These are phyloP conservation scores for Maudiozyma turicensis DNA, from an alignment of 805 yeast genomes.

Conservation along the genomic window DNA sequence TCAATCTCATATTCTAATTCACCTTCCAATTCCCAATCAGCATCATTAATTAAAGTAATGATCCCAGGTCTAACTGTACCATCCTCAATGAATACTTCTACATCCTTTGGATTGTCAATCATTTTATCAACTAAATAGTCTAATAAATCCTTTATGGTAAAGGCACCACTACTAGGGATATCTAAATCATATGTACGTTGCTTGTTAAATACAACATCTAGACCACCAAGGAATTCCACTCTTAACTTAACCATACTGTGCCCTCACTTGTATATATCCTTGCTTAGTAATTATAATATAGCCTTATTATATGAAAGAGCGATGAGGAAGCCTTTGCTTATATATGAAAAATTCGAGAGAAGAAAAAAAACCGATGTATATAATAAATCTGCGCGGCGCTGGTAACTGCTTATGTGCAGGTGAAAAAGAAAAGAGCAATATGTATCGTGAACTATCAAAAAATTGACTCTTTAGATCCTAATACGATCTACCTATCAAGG, in stretches of 20 bases:
- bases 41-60: constrained; percentile 80
- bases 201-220: constrained; percentile 66
- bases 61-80: constrained; percentile 86
- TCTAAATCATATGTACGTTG: constrained; percentile 43
- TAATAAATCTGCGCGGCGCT: too few relatives aligned
- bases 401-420: too few relatives aligned
- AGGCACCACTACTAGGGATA: constrained; percentile 34
- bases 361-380: not conserved
- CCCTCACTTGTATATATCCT: not conserved
- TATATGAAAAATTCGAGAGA: not conserved
- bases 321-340: not conserved
- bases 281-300: not conserved
- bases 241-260: constrained; percentile 28
- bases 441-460: too few relatives aligned
- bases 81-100: constrained; percentile 71
- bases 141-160: constrained; percentile 42
- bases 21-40: constrained; percentile 95
- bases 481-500: too few relatives aligned
- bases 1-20: constrained; percentile 73
- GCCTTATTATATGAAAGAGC: too few relatives aligned
- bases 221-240: constrained; percentile 59
- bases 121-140: constrained; percentile 43
- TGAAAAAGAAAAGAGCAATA: too few relatives aligned
- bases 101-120: constrained; percentile 51
- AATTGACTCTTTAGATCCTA: too few relatives aligned